Base-by-base conservation (phyloP, 2,329 filamentous ascomycete genomes). In the Xylariaceae sp. region DNA sequence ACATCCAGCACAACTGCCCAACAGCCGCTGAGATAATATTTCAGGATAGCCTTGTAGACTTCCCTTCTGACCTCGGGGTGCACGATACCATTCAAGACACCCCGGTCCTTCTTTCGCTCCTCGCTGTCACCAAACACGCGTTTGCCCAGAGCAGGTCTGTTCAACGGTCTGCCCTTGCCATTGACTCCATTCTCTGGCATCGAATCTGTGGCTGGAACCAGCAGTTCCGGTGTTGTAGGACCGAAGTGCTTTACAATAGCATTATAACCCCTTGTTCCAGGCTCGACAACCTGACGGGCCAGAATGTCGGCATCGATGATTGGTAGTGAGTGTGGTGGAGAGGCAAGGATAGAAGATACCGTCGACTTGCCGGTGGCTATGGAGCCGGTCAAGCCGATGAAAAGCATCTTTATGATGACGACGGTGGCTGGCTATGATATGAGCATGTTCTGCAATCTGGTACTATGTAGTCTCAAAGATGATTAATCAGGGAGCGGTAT, bases 321-420 rank as follows among this genome's bases (percentile, higher is more conserved):
- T 67, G 95, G 93, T 59, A 99, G 83, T 58, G 85, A 88, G 79
- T 97, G 90, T 0, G 93, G 95, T 4, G 90, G 80, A 3, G 85
- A 81, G 48, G 89, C 86, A 67, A 99, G 89, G 65, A 96, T 83
- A 40, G 83, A 81, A 23, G 95, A 96, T 52, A 97, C 92, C 64
- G 93, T 99, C 44, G 93, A 96, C 83, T 99, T 99, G 73, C 95
- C 95, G 5, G 95, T 99, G 58, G 95, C 95, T 71, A 99, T 98
- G 59, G 93, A 96, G 72, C 95, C 95, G 7, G 95, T 99, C 21
- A 99, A 86, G 54, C 95, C 95, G 67, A 99, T 92, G 69, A 99
- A 87, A 47, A 98, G 85, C 95, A 98, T 98, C 16, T n/a, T 64
- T 66, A 63, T 43, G 23, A 6, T 19, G 18, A 63, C 41, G 23